These are phyloP conservation scores for Malbranchea cinnamomea DNA, from an alignment of 2,329 filamentous ascomycete genomes.

Conservation along the genomic window DNA sequence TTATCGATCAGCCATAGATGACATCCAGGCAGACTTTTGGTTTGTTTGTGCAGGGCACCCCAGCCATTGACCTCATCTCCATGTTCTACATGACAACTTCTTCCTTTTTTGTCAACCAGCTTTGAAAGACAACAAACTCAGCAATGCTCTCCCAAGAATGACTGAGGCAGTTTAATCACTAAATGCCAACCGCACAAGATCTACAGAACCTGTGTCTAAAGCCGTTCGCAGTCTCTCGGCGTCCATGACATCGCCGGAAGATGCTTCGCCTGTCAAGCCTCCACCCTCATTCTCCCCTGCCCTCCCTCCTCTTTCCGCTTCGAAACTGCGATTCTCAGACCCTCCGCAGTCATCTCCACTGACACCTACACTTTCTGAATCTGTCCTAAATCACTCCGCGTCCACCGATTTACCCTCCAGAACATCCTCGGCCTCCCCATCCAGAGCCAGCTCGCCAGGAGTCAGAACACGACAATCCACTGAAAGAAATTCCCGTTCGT, in stretches of 20 bases:
- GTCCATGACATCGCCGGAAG: slow-evolving; percentile 54
- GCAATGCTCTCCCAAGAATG: too few relatives aligned
- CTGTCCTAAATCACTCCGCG: slow-evolving; percentile 36
- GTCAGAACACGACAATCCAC: slow-evolving; percentile 44
- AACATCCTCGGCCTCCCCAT: slow-evolving; percentile 52
- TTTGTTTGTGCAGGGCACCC: too few relatives aligned
- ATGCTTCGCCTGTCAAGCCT: slow-evolving; percentile 51
- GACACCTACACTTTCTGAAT: slow-evolving; percentile 33
- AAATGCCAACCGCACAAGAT: too few relatives aligned
- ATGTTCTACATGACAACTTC: too few relatives aligned
- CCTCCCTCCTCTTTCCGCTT: slow-evolving; percentile 42
- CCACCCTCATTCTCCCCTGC: slow-evolving; percentile 56
- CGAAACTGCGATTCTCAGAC: slow-evolving; percentile 42
- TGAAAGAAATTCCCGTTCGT: slow-evolving; percentile 32
- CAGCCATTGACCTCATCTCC: too few relatives aligned
- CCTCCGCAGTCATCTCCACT: slow-evolving; percentile 34
- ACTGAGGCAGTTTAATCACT: too few relatives aligned
- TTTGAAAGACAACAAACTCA: too few relatives aligned
- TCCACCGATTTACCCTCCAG: slow-evolving; percentile 40
- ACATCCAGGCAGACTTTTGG: too few relatives aligned
- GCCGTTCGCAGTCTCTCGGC: too few relatives aligned
- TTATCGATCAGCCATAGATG: too few relatives aligned
- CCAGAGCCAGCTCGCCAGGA: slow-evolving; percentile 52
- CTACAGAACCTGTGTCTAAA: too few relatives aligned
- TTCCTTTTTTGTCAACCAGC: too few relatives aligned